Conservation (phyloP, 2,329 filamentous ascomycete species). For the Nemania sp. region DNA sequence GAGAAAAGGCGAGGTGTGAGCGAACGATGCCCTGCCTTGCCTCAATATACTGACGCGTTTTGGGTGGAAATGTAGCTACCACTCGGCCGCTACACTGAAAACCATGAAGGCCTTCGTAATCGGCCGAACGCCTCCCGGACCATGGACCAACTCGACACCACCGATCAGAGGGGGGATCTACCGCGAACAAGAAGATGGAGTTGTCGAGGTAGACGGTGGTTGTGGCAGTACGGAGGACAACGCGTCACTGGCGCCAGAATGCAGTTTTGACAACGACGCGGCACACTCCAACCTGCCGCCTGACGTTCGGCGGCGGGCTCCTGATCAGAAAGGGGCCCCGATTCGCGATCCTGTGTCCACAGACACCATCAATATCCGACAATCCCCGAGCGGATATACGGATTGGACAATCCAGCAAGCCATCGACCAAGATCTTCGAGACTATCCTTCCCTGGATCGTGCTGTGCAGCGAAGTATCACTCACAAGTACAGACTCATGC, state of each 20-base stretch:
- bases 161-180: conserved; percentile 59
- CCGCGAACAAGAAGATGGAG: conserved; percentile 26
- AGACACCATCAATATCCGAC: background rate
- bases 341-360: background rate
- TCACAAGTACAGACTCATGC: conserved; percentile 59
- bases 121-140: conserved; percentile 54
- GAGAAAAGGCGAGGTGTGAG: conserved; percentile 9
- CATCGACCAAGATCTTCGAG: conserved; percentile 42
- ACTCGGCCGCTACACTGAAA: conserved; percentile 55
- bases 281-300: background rate
- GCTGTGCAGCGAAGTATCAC: conserved; percentile 59
- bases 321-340: background rate
- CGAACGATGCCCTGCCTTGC: conserved; percentile 4
- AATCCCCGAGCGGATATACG: conserved; percentile 40
- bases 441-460: conserved; percentile 59
- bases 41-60: background rate
- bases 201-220: background rate
- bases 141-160: conserved; percentile 63
- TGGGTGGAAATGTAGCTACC: conserved; percentile 53
- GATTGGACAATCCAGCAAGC: conserved; percentile 45
- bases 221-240: background rate
- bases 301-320: conserved; percentile 1
- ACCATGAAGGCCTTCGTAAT: conserved; percentile 66
- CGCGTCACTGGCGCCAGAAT: background rate
- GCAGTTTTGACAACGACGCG: background rate